Evolutionary conservation across 768 basidiomycete species (phyloP), one percentile per base, ranked within the genome.

Genomic region (Russula sp.): DNA sequence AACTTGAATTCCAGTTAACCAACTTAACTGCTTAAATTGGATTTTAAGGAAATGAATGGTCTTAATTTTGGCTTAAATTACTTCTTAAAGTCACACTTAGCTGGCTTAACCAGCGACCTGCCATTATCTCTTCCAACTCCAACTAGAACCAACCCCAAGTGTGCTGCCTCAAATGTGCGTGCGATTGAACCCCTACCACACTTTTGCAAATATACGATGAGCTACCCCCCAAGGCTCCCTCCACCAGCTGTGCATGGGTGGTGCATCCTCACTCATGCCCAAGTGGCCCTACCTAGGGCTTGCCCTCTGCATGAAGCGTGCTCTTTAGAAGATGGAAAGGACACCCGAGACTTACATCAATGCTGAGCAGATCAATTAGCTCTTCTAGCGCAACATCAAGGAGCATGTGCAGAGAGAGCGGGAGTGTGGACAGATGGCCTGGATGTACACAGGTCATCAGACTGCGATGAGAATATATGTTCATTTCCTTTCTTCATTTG

Each of bases 331-430:
- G 58, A 65, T 1, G 64, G 64, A 10, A 51, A 47, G 20, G 60
- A 66, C 34, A 54, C 65, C 22, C 41, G 59, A 14, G 66, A 65
- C 7, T 65, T 65, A 65, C 16, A 10, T 66, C 2, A 59, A 66
- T 47, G 52, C 58, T 5, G 56, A 39, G 0, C 59, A 65, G 41
- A 48, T 65, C 16, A 45, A 61, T 14, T 56, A 56, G 6, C n/a
- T 66, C 10, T 65, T 36, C 10, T 36, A 16, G 6, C 51, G 47
- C 2, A 64, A 66, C n/a, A n/a, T 66, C 13, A 57, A 61, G 22
- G 64, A 65, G 35, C 59, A 64, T 10, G 51, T 54, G 29, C 32
- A 57, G 38, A 55, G 66, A 9, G 66, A 65, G 49, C 52, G 45
- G 1, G 60, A 61, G 42, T 39, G 60, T 3, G 59, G 18, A 13